Evolutionary conservation across 257 asterid genomes (phyloP), one percentile per base, ranked within the genome.

Genomic region (Paulownia fortunei): DNA sequence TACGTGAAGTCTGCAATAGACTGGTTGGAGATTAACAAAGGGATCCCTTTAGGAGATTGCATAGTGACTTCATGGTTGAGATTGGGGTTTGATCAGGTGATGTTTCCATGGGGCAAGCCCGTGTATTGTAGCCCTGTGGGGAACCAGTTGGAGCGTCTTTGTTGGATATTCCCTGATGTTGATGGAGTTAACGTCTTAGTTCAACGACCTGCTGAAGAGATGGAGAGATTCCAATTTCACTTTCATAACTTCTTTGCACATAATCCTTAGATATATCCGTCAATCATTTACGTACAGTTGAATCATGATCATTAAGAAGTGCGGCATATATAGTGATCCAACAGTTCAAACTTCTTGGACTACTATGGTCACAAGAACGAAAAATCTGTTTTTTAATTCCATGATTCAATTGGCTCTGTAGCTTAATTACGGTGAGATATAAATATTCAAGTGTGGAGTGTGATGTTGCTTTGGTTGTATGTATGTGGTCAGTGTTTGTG

Each of bases 71-170:
- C 94, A 1, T 89, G 94, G 94, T 75, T 91, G 87, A 77, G 83
- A 67, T 76, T 89, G 66, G 89, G 91, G 66, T 88, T 87, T 62
- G 76, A 83, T 21, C 76, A 82, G 26, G 79, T 81, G 60, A 87
- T 62, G 70, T 86, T 74, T 55, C 89, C 94, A 2, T 88, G 94
- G 94, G 94, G 92, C 0, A 84, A 86, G 32, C 89, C 92, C 0
- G 67, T 73, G 49, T 85, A 81, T 46, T 72, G 94, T 69, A 83
- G 89, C 19, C 91, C 94, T 0, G 85, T 89, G 61, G 89, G 76
- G 56, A 73, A 79, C 72, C 86, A 71, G 47, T 47, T 87, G 61
- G 84, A 88, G 67, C 86, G 84, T 23, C 80, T 85, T 13, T 79
- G 83, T n/a, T 73, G 84, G 78, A 64, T 85, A 2, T 82, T 84